phyloP scores from a whole-genome alignment of 2,329 filamentous ascomycete genomes.

The Fusarium continuum region DNA sequence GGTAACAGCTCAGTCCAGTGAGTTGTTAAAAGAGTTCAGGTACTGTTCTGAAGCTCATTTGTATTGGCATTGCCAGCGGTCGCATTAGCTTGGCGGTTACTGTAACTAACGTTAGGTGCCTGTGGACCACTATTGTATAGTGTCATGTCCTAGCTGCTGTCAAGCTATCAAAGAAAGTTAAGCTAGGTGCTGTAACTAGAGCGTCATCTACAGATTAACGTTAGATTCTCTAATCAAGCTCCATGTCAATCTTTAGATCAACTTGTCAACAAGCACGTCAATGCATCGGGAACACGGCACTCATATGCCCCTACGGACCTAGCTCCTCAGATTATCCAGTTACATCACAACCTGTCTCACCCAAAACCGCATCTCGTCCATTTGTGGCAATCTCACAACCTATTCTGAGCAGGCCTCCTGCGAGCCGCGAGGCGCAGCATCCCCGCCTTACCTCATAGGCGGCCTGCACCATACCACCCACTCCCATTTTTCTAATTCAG shows the following conservation, averaged over 20 bases:
- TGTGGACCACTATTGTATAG: background rate
- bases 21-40: background rate
- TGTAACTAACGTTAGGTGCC: background rate
- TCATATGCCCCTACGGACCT: background rate
- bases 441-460: no score
- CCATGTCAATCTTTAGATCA: background rate
- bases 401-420: slow-evolving; percentile 27
- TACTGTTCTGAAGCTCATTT: background rate
- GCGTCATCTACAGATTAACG: background rate
- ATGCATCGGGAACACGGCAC: slow-evolving; percentile 13
- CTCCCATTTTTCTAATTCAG: slow-evolving; percentile 14
- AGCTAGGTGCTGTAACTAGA: no score
- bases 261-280: slow-evolving; percentile 4
- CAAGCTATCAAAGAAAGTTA: background rate
- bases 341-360: slow-evolving; percentile 16
- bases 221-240: background rate
- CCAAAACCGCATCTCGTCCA: background rate
- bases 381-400: slow-evolving; percentile 5
- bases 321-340: slow-evolving; percentile 19
- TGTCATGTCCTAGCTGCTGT: background rate
- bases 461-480: slow-evolving; percentile 1
- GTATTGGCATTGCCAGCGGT: background rate
- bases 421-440: slow-evolving; percentile 32
- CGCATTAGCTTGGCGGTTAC: background rate
- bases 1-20: no score